Conservation (phyloP, 2,329 filamentous ascomycete genomes). For the Colletotrichum lini region DNA sequence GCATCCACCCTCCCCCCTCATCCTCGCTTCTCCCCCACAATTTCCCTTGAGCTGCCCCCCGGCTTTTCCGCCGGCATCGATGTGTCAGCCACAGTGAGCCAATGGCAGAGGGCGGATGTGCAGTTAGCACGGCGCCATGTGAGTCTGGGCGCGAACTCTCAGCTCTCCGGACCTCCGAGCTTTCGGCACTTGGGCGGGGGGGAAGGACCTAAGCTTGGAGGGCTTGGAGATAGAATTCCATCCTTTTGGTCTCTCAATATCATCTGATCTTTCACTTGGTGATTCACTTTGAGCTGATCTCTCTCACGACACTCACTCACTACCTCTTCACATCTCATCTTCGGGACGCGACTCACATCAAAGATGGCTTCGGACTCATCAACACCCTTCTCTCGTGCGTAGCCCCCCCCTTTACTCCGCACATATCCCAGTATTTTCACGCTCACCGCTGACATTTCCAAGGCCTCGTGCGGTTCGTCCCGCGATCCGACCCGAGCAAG, state of each 20-base stretch:
- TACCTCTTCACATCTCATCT: constrained; percentile 1
- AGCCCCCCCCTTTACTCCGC: not conserved
- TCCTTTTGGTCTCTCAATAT: not conserved
- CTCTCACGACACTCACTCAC: not conserved
- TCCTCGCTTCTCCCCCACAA: constrained; percentile 19
- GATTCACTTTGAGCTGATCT: not conserved
- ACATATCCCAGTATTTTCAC: not conserved
- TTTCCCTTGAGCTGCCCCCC: not conserved
- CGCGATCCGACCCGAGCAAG: constrained; percentile 63
- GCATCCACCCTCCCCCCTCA: not conserved
- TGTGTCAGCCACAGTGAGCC: not conserved
- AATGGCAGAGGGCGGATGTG: not conserved
- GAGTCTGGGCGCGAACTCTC: not conserved
- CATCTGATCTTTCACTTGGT: constrained; percentile 25
- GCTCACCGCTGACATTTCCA: not conserved
- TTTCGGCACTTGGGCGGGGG: constrained; percentile 32
- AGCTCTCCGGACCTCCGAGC: constrained; percentile 38
- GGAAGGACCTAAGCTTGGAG: not conserved
- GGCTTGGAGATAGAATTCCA: not conserved
- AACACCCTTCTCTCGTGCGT: constrained; percentile 31
- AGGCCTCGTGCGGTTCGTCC: constrained; percentile 73
- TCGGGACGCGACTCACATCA: not conserved
- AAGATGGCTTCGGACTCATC: constrained; percentile 18
- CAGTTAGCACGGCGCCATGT: constrained; percentile 14
- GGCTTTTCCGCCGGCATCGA: constrained; percentile 12